These are phyloP conservation scores for Prunus padus DNA, from an alignment of 306 rosid species.

Conservation along the genomic window DNA sequence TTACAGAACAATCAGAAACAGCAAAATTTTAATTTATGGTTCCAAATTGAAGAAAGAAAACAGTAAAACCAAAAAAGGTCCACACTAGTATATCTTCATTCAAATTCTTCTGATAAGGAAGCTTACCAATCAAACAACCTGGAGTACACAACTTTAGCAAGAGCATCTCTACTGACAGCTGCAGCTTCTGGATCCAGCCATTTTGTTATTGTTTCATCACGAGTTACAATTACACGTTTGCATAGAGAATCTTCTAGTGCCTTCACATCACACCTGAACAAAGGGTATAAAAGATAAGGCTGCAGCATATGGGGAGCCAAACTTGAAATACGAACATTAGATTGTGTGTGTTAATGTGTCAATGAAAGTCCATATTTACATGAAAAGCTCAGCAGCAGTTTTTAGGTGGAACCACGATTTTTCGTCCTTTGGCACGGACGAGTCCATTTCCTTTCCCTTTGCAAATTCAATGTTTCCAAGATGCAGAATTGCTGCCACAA, in stretches of 20 bases:
- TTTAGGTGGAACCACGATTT: conserved; percentile 81
- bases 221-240: conserved; percentile 96
- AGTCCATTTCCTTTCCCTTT: conserved; percentile 88
- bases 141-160: conserved; percentile 90
- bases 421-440: conserved; percentile 86
- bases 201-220: conserved; percentile 92
- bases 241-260: conserved; percentile 97
- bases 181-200: conserved; percentile 95
- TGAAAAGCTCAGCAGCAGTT: conserved; percentile 90
- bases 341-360: conserved; percentile 23
- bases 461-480: conserved; percentile 95
- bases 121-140: conserved; percentile 97
- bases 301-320: conserved; percentile 29
- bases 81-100: conserved; percentile 22
- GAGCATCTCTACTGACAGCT: conserved; percentile 88
- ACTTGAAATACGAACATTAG: conserved; percentile 13
- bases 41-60: conserved; percentile 23
- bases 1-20: conserved; percentile 6
- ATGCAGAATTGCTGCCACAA: conserved; percentile 96
- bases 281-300: conserved; percentile 13
- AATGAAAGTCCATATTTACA: conserved; percentile 46
- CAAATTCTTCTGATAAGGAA: conserved; percentile 12
- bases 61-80: conserved; percentile 13
- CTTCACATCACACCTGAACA: conserved; percentile 90
- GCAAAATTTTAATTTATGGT: conserved; percentile 4